phyloP scores from a whole-genome alignment of 371 early-diverging fungal species.

The Mucor plumbeus region DNA sequence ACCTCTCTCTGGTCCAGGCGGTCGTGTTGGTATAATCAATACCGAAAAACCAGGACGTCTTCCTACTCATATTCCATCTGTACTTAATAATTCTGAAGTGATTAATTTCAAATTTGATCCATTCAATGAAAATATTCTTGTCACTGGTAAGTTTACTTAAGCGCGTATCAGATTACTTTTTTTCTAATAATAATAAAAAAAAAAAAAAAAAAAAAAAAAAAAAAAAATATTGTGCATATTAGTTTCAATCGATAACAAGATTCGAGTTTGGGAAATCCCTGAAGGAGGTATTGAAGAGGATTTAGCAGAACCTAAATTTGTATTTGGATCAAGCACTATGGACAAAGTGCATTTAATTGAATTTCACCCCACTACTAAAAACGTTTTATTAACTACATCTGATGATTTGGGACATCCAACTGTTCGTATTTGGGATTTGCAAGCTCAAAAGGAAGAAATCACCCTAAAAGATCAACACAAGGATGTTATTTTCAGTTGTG shows the following conservation, averaged over 20 bases:
- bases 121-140: constrained; percentile 63
- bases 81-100: constrained; percentile 63
- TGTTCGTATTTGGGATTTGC: constrained; percentile 61
- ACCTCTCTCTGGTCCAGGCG: constrained; percentile 80
- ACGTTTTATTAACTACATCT: constrained; percentile 62
- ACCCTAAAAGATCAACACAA: constrained; percentile 40
- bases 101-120: constrained; percentile 73
- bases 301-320: constrained; percentile 24
- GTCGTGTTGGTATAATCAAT: constrained; percentile 77
- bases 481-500: constrained; percentile 55
- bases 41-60: constrained; percentile 70
- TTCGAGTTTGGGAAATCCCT: constrained; percentile 78
- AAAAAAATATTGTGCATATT: too few species aligned
- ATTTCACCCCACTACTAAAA: constrained; percentile 69
- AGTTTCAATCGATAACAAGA: constrained; percentile 73
- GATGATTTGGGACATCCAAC: constrained; percentile 54
- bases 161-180: too few species aligned
- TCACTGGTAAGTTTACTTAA: constrained; percentile 44
- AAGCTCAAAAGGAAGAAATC: constrained; percentile 34
- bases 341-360: constrained; percentile 63
- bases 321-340: constrained; percentile 46
- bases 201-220: too few species aligned
- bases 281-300: constrained; percentile 58
- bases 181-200: too few species aligned
- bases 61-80: constrained; percentile 64